Evolutionary conservation across 257 asterid species (phyloP).

Genomic region (Datura wrightii): DNA sequence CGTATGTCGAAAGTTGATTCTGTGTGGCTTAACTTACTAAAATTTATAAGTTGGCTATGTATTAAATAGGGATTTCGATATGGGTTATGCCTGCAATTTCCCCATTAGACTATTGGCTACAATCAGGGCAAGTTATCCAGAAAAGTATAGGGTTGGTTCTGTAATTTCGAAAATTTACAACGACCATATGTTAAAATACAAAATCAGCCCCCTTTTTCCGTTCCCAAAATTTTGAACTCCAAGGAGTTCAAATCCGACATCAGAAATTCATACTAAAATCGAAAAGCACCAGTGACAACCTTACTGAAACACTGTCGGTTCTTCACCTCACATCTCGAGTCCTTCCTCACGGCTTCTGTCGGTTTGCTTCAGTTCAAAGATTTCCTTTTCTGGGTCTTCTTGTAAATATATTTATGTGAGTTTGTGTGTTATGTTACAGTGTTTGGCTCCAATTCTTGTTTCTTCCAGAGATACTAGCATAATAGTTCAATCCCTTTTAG

Average conservation of each 20-base stretch:
- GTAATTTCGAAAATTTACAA: background rate
- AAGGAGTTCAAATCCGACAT: constrained; percentile 17
- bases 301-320: constrained; percentile 12
- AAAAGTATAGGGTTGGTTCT: background rate
- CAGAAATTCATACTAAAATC: constrained; percentile 1
- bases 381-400: background rate
- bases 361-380: constrained; percentile 26
- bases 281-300: background rate
- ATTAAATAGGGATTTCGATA: background rate
- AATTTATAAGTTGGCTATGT: background rate
- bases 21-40: background rate
- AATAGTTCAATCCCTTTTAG: background rate
- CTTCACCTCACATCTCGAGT: constrained; percentile 20
- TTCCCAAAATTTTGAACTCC: constrained; percentile 19
- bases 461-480: background rate
- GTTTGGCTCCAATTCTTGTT: background rate
- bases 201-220: background rate
- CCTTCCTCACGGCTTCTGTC: background rate
- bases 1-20: too few species aligned
- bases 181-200: background rate
- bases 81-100: too few species aligned
- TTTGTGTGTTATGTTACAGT: background rate
- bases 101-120: background rate
- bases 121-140: background rate
- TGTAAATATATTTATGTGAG: background rate